Conservation (phyloP, 1,139 yeast species). For the Nakaseomyces uthaithaninus region DNA sequence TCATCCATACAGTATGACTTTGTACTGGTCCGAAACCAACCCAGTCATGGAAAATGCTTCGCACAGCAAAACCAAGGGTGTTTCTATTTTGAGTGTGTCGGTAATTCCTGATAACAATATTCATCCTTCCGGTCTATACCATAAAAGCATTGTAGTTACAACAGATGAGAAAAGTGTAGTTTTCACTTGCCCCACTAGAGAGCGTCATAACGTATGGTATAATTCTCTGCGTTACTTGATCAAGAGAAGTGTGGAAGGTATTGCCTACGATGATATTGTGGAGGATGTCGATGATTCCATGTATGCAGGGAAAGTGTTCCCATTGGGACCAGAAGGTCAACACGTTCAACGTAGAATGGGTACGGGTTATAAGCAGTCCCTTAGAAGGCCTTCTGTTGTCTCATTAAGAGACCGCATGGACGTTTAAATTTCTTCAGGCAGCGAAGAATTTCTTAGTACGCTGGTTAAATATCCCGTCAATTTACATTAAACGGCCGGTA, state of each 20-base stretch:
- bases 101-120: slow-evolving; percentile 82
- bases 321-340: slow-evolving; percentile 8
- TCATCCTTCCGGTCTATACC: slow-evolving; percentile 80
- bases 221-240: slow-evolving; percentile 73
- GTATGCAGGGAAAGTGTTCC: slow-evolving; percentile 23
- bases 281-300: slow-evolving; percentile 19
- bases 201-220: slow-evolving; percentile 87
- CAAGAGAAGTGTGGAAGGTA: slow-evolving; percentile 57
- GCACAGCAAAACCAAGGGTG: slow-evolving; percentile 61
- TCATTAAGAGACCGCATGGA: slow-evolving; percentile 3
- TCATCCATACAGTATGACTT: slow-evolving; percentile 84
- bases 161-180: slow-evolving; percentile 63
- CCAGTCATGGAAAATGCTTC: slow-evolving; percentile 67
- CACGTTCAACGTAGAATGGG: slow-evolving; percentile 4
- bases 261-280: slow-evolving; percentile 38
- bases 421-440: too few species aligned
- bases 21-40: slow-evolving; percentile 81
- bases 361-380: not conserved
- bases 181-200: slow-evolving; percentile 80
- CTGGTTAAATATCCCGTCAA: too few species aligned
- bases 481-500: too few species aligned
- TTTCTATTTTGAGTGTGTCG: slow-evolving; percentile 72
- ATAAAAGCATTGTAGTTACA: slow-evolving; percentile 71
- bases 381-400: not conserved
- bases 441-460: too few species aligned